Conservation (phyloP, 2,329 filamentous ascomycete species). For the Monilinia vaccinii-corymbosi region DNA sequence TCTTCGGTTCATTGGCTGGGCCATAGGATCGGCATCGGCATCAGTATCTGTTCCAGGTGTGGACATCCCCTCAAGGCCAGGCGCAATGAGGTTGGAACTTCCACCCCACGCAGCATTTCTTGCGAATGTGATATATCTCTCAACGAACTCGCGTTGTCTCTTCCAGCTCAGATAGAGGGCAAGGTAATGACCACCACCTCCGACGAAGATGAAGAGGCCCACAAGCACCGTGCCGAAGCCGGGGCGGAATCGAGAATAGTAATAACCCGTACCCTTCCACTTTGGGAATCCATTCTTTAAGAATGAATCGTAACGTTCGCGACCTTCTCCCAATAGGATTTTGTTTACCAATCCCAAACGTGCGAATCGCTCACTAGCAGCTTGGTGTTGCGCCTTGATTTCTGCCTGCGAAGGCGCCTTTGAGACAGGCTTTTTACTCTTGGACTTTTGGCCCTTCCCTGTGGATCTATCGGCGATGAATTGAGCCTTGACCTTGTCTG, state of each 20-base stretch:
- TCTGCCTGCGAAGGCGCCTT: constrained; percentile 67
- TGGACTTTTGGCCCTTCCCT: constrained; percentile 39
- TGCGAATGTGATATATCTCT: constrained; percentile 85
- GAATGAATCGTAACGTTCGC: constrained; percentile 93
- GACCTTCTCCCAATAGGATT: constrained; percentile 70
- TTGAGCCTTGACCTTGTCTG: constrained; percentile 87
- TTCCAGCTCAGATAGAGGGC: constrained; percentile 80
- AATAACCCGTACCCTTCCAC: constrained; percentile 98
- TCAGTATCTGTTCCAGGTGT: constrained; percentile 37
- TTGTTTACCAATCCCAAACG: constrained; percentile 77
- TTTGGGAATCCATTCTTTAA: constrained; percentile 83
- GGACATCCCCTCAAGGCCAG: constrained; percentile 48
- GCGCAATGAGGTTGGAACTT: constrained; percentile 59
- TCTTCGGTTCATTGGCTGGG: constrained; percentile 63
- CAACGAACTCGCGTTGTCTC: constrained; percentile 82
- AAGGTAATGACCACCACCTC: constrained; percentile 80
- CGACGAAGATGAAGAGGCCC: constrained; percentile 73
- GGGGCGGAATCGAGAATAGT: constrained; percentile 89
- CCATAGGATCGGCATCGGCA: constrained; percentile 39
- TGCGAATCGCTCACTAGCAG: constrained; percentile 73
- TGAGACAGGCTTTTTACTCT: constrained; percentile 47
- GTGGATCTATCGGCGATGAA: constrained; percentile 59
- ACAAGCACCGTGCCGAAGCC: constrained; percentile 77
- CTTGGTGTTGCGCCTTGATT: constrained; percentile 69
- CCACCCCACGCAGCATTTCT: constrained; percentile 77